Evolutionary conservation across 306 rosid genomes (phyloP).

Genomic region (Prunus mume): DNA sequence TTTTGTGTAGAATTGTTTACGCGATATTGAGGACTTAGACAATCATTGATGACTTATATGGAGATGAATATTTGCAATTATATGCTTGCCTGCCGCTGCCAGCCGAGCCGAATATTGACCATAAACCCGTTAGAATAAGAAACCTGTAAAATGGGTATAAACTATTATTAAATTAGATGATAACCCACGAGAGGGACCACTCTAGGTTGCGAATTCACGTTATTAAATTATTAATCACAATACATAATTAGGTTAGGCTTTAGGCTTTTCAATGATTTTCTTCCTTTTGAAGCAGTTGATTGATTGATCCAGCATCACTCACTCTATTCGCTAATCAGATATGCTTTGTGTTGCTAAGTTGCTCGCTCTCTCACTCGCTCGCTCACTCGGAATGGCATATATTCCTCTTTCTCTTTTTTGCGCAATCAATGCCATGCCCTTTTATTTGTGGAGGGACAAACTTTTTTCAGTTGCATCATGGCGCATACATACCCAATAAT

Average conservation of each 20-base stretch:
- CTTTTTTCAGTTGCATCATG: neutral
- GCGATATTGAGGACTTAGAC: neutral
- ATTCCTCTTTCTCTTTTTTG: conserved; percentile 1
- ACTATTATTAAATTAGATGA: no score
- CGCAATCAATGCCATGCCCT: conserved; percentile 37
- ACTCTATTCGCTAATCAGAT: neutral
- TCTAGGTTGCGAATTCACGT: neutral
- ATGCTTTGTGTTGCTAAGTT: neutral
- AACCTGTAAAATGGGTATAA: no score
- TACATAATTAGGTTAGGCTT: neutral
- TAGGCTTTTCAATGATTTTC: neutral
- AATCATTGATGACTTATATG: conserved; percentile 1
- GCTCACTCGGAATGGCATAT: neutral
- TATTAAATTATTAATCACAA: neutral
- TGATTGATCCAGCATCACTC: neutral
- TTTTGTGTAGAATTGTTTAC: neutral
- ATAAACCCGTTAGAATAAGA: no score
- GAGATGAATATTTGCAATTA: neutral
- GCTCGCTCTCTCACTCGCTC: neutral
- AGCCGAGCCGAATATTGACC: conserved; percentile 3
- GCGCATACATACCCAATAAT: neutral
- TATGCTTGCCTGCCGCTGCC: neutral
- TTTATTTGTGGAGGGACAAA: neutral
- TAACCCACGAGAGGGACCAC: no score
- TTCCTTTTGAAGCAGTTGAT: neutral